phyloP scores from a whole-genome alignment of 352 stramenopile species.

The Elongisporangium prolatum region DNA sequence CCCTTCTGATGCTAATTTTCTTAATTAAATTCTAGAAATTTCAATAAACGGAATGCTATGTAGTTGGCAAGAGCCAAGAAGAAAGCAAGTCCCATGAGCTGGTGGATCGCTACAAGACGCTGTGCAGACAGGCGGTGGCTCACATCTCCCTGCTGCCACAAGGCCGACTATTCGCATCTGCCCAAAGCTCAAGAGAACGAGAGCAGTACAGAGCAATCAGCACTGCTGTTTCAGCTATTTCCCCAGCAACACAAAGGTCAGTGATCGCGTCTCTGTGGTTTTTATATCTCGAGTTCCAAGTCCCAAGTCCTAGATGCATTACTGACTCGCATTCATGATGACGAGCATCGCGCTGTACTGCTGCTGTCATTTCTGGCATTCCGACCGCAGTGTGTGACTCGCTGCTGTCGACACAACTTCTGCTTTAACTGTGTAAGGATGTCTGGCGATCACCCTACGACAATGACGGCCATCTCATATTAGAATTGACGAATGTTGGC shows the following conservation, averaged over 20 bases:
- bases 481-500: too few species aligned
- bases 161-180: conserved; percentile 31
- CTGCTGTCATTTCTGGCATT: conserved; percentile 26
- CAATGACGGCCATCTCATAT: too few species aligned
- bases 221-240: neutral
- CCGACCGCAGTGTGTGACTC: conserved; percentile 22
- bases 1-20: too few species aligned
- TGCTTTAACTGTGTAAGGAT: conserved; percentile 67
- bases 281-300: conserved; percentile 10
- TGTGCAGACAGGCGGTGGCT: conserved; percentile 20
- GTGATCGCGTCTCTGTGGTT: neutral
- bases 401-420: conserved; percentile 22
- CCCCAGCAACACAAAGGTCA: neutral
- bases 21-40: too few species aligned
- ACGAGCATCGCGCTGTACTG: conserved; percentile 37
- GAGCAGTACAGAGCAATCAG: neutral
- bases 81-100: neutral
- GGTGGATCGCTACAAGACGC: conserved; percentile 6
- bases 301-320: conserved; percentile 14
- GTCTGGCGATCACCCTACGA: too few species aligned
- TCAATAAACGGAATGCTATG: conserved; percentile 7
- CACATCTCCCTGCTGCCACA: conserved; percentile 24
- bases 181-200: neutral
- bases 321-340: conserved; percentile 25
- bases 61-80: too few species aligned